Evolutionary conservation across 768 basidiomycete species (phyloP).

Genomic region (Pleurotus pulmonarius): DNA sequence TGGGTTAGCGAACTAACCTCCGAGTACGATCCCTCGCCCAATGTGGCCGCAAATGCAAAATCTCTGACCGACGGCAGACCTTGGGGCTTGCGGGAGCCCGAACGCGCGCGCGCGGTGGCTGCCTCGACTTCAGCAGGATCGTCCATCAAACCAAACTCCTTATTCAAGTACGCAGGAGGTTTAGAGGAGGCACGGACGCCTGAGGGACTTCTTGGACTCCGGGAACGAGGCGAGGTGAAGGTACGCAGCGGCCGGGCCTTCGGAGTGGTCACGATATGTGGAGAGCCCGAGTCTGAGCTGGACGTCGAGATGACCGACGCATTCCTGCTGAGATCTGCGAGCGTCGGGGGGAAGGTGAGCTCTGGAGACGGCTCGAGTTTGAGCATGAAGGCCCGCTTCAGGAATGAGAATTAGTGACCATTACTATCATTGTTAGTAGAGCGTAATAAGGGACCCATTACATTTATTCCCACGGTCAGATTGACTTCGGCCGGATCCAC

Average conservation of each 20-base stretch:
- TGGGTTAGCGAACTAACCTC: conserved; percentile 46
- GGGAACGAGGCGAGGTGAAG: conserved; percentile 63
- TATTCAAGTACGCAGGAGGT: conserved; percentile 57
- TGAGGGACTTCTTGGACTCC: conserved; percentile 44
- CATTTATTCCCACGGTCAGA: neutral
- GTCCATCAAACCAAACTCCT: conserved; percentile 45
- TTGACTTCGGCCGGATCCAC: neutral
- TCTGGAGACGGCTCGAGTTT: conserved; percentile 32
- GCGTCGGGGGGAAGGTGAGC: conserved; percentile 15
- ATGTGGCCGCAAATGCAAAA: conserved; percentile 68
- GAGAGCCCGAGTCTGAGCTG: conserved; percentile 48
- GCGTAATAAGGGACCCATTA: neutral
- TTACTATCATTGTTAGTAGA: neutral
- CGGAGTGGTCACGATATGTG: conserved; percentile 35
- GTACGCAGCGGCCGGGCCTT: conserved; percentile 55
- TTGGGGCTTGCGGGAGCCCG: conserved; percentile 35
- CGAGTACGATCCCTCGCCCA: conserved; percentile 83
- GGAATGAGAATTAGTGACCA: neutral
- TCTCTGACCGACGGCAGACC: conserved; percentile 53
- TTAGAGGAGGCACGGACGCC: conserved; percentile 22
- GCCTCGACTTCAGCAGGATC: conserved; percentile 18
- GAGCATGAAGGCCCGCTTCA: conserved; percentile 32
- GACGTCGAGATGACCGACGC: conserved; percentile 73
- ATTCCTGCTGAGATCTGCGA: conserved; percentile 72
- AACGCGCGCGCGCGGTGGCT: conserved; percentile 24